Evolutionary conservation across 257 asterid genomes (phyloP), one percentile per base, ranked within the genome.

Genomic region (Cruciata laevipes): DNA sequence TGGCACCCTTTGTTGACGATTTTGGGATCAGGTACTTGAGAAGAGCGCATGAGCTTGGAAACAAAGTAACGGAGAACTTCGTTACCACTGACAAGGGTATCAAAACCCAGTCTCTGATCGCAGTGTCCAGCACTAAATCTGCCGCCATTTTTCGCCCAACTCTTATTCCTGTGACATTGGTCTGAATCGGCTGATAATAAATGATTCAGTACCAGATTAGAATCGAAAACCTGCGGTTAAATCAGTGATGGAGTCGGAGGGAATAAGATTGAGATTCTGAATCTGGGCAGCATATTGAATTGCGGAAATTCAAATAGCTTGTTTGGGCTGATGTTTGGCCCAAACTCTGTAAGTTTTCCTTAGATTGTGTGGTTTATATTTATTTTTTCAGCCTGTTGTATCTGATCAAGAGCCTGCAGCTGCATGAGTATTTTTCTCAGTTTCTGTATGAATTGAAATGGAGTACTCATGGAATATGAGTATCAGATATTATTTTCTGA

Each of bases 71-170:
- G 95, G 61, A 93, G 97, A 93, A 87, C 4, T 90, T 97, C 98
- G 90, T 91, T 40, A 91, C 98, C 72, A 89, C 86, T 51, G 97
- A 93, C 67, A 93, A 59, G 0, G 99, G 99, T 69, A 90, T 86
- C 84, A 93, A 69, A 3, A 93, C 97, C 99, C 99, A 93, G 77
- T 90, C 90, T 85, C 99, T 90, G 69, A 90, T 93, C 72, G 99
- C 97, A 52, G 96, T 90, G 66, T 90, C 99, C 80, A 93, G 58
- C 18, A 93, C 97, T 84, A 93, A 82, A 85, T 90, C 97, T 66
- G 88, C 99, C 79, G 95, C 98, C 98, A 93, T 62, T 62, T 7
- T 42, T 42, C 51, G 12, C 2, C 5, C 12, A 38, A 49, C 56
- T 68, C 60, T 40, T 42, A 27, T 53, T 6, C 7, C 63, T 67